Evolutionary conservation across 78 protist species (phyloP), one percentile per base, ranked within the genome.

Genomic region (Tieghemostelium lacteum): DNA sequence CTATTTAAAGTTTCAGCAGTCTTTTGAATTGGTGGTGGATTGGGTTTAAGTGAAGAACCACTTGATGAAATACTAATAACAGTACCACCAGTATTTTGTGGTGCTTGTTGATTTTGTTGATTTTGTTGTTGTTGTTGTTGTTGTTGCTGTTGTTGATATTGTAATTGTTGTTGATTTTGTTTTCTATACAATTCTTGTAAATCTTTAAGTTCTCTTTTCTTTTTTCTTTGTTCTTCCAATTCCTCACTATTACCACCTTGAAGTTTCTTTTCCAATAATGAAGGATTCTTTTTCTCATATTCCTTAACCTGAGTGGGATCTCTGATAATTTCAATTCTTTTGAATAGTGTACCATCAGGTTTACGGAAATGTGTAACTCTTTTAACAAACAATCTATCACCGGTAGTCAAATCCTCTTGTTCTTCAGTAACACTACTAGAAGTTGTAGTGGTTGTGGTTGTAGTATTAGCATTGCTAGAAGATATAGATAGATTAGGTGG

Each of bases 261-360:
- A 28, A 57, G 75, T 34, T 62, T 74, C 40, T 52, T 64, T 14
- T 52, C 74, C 14, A 31, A 71, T 71, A 36, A 63, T 20, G 45
- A 60, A 2, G 39, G 64, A 33, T 50, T 71, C 63, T 55, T 83
- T 26, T 76, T 67, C 12, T 45, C 39, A 49, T 88, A 77, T 10
- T 91, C 89, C 37, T 60, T 61, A 39, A 91, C 72, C 0, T 29
- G 2, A 3, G n/a, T 36, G 28, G 94, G 94, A 45, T 91, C 94
- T 24, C 87, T 33, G 33, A 91, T 75, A 37, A 77, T 77, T 39
- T 91, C 86, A 49, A 83, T 77, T 64, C 76, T 55, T 24, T 60
- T 73, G 28, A 33, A 83, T 37, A 70, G 20, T 28, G 50, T 70
- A 26, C 94, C 94, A 60, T 91, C 94, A 16, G 92, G 87, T 52